Base-by-base conservation (phyloP, 768 basidiomycete genomes). In the Jaapia argillacea region DNA sequence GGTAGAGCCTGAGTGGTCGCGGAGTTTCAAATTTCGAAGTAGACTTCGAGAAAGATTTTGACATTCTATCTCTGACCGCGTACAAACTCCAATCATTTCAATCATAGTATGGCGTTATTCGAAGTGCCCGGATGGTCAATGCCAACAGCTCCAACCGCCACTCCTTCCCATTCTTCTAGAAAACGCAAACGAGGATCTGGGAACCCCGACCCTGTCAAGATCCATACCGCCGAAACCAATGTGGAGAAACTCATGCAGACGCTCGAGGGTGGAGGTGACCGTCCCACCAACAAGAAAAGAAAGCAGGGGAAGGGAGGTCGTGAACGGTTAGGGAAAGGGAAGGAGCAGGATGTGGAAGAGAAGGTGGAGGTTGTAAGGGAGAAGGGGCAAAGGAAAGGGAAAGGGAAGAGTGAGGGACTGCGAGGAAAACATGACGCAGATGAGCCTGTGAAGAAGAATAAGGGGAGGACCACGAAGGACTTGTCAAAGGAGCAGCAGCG, bases 111-210 rank as follows among this genome's bases (percentile, higher is more conserved):
- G 62, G 45, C 61, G 25, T 54, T 64, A 7, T 65, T 65, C 46
- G 55, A 61, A 33, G 61, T 62, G 7, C 60, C 63, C 12, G 63
- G 63, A 5, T 65, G 63, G 63, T 45, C 50, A 18, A 53, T 64
- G 4, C 59, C 58, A 3, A 6, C 45, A 12, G 52, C 52, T 5
- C 54, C 55, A 1, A 45, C 53, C 2, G 10, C 50, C 2, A 41
- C 47, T 5, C 25, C 53, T 1, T 25, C 31, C 16, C 39, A 44
- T 21, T 24, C 46, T 21, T 31, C 45, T 21, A 58, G 50, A 36
- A 62, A 62, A 35, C 55, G 61, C 14, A 66, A 65, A 45, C 54
- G 62, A 5, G 20, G 40, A 16, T 16, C 41, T 6, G 13, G 33
- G 4, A 24, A 21, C 13, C 40, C 45, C 1, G 47, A 56, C 10